Base-by-base conservation (phyloP, 805 yeast species). In the Lipomyces japonicus region DNA sequence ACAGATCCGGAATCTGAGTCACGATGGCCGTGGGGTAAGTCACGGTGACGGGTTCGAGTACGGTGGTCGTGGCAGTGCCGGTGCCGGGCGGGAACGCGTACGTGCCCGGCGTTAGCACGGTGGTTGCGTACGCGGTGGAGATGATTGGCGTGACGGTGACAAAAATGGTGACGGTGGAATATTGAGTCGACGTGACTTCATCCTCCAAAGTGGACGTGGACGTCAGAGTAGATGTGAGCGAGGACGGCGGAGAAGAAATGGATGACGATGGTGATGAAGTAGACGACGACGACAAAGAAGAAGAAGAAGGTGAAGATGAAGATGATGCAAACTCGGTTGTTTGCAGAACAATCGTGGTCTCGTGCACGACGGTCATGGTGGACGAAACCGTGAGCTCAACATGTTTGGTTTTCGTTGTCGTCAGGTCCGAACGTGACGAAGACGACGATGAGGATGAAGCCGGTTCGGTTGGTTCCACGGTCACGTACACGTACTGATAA, bases 131-230 rank as follows among this genome's bases (percentile, higher is more conserved):
- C 34, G 23, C 50, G 18, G 51, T 46, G 19, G 45, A 46, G 48
- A 34, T 25, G n/a, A 42, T 35, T 23, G 54, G 49, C 12, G 57
- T 47, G 26, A 53, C 53, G 14, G 57, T 49, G n/a, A 40, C 39
- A 43, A 28, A 40, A 18, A 49, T 23, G 22, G 53, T 49, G 36
- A 50, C 39, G 16, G 57, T 49, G 36, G 53, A 28, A 45, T 23
- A 48, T 3, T 37, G 22, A 12, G 45, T 42, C 3, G 45, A 42
- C 18, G 19, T 28, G 9, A 21, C 7, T 28, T 21, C 45, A 12
- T 37, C 32, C 18, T 44, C 37, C n/a, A 53, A 35, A n/a, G 50
- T 35, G 9, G 46, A 4, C 22, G 32, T 32, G 7, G 47, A 28
- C 9, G 44, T 26, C 24, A 36, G 9, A 1, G 56, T 48, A 14